Conservation (phyloP, 2,329 filamentous ascomycete species). For the Fusarium drepaniforme region DNA sequence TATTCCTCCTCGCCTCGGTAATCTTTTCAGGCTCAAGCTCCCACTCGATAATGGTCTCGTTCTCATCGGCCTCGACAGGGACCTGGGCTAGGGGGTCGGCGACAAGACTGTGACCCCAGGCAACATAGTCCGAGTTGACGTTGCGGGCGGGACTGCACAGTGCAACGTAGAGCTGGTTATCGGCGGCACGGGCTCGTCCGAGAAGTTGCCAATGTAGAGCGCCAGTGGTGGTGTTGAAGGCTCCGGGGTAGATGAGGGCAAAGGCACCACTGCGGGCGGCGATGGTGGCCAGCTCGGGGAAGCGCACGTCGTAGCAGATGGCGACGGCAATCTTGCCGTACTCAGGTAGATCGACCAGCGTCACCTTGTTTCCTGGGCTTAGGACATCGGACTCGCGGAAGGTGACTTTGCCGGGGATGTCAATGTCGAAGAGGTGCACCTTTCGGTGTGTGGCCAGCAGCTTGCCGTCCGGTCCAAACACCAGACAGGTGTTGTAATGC, state of each 20-base stretch:
- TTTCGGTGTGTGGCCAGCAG: conserved; percentile 92
- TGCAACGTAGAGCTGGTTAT: conserved; percentile 95
- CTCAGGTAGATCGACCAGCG: conserved; percentile 86
- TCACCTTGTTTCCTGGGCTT: conserved; percentile 85
- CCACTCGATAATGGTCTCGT: conserved; percentile 80
- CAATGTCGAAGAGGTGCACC: conserved; percentile 96
- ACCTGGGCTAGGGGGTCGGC: conserved; percentile 89
- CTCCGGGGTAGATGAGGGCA: conserved; percentile 91
- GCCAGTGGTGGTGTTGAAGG: conserved; percentile 95
- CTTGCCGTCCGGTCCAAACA: conserved; percentile 82
- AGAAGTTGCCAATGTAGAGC: conserved; percentile 91
- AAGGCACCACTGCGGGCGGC: conserved; percentile 90
- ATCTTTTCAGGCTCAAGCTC: conserved; percentile 78
- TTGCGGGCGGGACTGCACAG: conserved; percentile 93
- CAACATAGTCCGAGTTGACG: conserved; percentile 81
- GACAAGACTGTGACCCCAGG: conserved; percentile 92
- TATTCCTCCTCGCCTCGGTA: conserved; percentile 81
- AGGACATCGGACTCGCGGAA: conserved; percentile 94
- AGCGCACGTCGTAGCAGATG: conserved; percentile 98
- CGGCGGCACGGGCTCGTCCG: conserved; percentile 85
- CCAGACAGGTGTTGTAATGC: conserved; percentile 92
- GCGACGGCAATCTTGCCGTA: conserved; percentile 90
- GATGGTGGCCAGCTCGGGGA: conserved; percentile 92
- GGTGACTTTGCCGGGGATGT: conserved; percentile 93
- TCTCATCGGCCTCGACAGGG: conserved; percentile 82